A percentile compares a stretch with the other conserved stretches of the same genome.
These are phyloP conservation scores for Acacia crassicarpa DNA, from an alignment of 306 rosid species.

Conservation along the genomic window DNA sequence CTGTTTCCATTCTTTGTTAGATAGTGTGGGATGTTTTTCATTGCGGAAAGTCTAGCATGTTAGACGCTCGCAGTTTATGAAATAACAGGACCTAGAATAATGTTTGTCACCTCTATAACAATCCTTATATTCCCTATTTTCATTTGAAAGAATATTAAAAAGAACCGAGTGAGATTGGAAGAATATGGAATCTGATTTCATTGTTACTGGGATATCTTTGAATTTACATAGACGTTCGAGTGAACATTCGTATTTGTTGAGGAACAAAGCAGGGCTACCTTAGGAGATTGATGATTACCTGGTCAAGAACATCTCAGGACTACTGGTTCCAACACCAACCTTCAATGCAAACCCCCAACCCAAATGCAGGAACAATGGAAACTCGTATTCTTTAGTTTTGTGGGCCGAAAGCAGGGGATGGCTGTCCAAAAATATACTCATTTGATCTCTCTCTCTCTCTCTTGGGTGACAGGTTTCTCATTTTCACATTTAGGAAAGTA, in stretches of 20 bases:
- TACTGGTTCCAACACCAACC: neutral
- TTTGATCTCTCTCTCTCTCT: slow-evolving; percentile 7
- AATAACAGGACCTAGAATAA: neutral
- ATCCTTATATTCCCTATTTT: neutral
- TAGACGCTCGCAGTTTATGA: neutral
- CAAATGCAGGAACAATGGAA: neutral
- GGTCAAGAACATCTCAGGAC: neutral
- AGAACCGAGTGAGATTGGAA: neutral
- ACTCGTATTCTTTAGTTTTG: neutral
- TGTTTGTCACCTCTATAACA: neutral
- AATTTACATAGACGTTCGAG: neutral
- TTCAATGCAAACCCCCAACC: neutral
- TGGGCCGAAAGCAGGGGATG: neutral
- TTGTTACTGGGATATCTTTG: neutral
- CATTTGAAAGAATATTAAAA: neutral
- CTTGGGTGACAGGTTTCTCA: neutral
- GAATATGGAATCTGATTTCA: neutral
- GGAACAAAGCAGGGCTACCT: neutral
- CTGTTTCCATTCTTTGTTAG: neutral
- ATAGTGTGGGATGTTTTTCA: neutral
- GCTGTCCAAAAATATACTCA: neutral
- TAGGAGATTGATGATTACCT: neutral
- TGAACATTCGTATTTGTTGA: neutral
- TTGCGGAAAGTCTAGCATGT: neutral
- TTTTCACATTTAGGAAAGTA: neutral